Base-by-base conservation (phyloP, 2,329 filamentous ascomycete genomes). In the Biscogniauxia mediterranea region DNA sequence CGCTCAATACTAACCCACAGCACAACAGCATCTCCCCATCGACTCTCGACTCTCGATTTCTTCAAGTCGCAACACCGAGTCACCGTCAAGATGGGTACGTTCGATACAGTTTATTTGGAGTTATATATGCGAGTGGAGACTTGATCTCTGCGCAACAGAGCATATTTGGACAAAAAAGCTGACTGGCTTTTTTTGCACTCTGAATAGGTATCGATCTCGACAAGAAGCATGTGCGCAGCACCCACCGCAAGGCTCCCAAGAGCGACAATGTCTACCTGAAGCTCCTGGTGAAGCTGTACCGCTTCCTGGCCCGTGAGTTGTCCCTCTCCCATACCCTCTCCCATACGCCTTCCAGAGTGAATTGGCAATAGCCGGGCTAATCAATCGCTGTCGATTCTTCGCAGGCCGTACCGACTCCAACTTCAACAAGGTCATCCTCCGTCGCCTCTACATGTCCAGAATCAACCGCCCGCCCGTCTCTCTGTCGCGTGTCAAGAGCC, bases 381-480 rank as follows among this genome's bases (percentile, higher is more conserved):
- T 58, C 11, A 19, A 5, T 25, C 5, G n/a, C 58, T 26, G 2
- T 46, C 1, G 28, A 11, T 50, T 54, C 3, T 53, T 58, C 74
- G 96, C 92, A 54, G 54, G 93, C 83, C 93, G 95, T 78, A 99
- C 95, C 79, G 95, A 98, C 81, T 87, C 92, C 70, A 87, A 87
- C 83, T 99, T 99, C 91, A 99, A 99, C 91, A 96, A 97, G 87
- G 91, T 95, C 76, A 88, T 99, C 78, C 91, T 99, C 76, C 93
- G 94, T 80, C 92, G 95, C 77, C 90, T 99, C 66, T 97, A 97
- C 79, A 97, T 95, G 92, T 97, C 93, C 80, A 92, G 93, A 83
- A 97, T 96, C 84, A 98, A 98, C 91, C 91, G 93, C 74, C 92
- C 92, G 66, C 93, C 95, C 69, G 89, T 99, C 76, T 97, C 93